These are phyloP conservation scores for Nothophaeocryptopus gaeumannii DNA, from an alignment of 2,329 filamentous ascomycete genomes.

Conservation along the genomic window DNA sequence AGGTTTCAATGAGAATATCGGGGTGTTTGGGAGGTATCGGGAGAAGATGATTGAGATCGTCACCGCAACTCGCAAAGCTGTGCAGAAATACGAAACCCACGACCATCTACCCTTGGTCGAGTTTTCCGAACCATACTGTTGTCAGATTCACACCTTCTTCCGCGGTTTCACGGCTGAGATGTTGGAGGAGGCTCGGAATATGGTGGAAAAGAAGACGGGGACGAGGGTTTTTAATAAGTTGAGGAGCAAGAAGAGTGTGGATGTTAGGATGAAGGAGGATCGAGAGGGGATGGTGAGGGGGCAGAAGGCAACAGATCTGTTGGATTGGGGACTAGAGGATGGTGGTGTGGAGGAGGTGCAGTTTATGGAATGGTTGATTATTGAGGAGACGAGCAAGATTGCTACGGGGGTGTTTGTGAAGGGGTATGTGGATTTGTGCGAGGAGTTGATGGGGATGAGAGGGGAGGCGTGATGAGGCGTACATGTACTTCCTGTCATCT, in stretches of 20 bases:
- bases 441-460: constrained; percentile 12
- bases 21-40: constrained; percentile 17
- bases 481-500: too few species aligned
- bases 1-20: constrained; percentile 25
- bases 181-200: constrained; percentile 18
- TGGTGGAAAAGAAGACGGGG: constrained; percentile 15
- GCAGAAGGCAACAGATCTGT: not conserved
- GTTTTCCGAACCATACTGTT: constrained; percentile 20
- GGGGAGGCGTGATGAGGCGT: not conserved
- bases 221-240: constrained; percentile 20
- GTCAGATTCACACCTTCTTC: constrained; percentile 20
- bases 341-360: constrained; percentile 3
- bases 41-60: constrained; percentile 24
- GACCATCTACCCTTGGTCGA: constrained; percentile 13
- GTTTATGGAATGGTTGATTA: constrained; percentile 24
- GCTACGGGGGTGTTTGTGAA: constrained; percentile 23
- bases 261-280: constrained; percentile 9
- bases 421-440: constrained; percentile 21
- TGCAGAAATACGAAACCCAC: constrained; percentile 4
- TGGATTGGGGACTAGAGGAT: not conserved
- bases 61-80: constrained; percentile 7
- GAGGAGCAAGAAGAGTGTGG: constrained; percentile 16
- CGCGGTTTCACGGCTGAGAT: constrained; percentile 17
- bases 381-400: constrained; percentile 14
- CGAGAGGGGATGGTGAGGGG: not conserved